Base-by-base conservation (phyloP, 176 grass and related monocot species). In the Microstegium vimineum region DNA sequence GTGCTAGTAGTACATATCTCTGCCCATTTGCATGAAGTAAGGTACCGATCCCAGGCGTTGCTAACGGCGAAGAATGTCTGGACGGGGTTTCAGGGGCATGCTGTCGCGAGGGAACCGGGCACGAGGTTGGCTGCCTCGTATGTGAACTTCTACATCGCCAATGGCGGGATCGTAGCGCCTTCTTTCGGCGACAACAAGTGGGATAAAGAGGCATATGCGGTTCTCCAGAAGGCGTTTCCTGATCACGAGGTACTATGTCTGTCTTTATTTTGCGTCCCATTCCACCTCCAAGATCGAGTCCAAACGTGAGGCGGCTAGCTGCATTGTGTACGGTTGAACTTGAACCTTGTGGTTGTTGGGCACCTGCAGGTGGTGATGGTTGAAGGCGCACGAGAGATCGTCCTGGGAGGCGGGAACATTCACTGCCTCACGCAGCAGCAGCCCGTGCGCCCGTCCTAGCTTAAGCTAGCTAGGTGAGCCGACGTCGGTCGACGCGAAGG, bases 341-440 rank as follows among this genome's bases (percentile, higher is more conserved):
- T n/a, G n/a, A n/a, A n/a, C n/a, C n/a, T n/a, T n/a, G n/a, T n/a
- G n/a, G n/a, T n/a, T n/a, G 9, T 52, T 36, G 72, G n/a, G 27
- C 15, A 23, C 52, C n/a, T n/a, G 15, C 76, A 98, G 95, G 92
- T 98, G 76, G 88, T 94, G 75, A 92, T 93, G 92, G 90, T 97
- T 4, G 73, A 92, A 85, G 92, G 92, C 75, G 86, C 71, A 1
- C 92, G 95, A 26, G 95, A 97, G 80, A 92, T 97, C 74, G 93
- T 89, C 23, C 81, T 97, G 60, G 95, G 86, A 85, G 95, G 95
- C 36, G 95, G 95, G 8, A 97, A 97, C 67, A 84, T 98, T 65
- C 95, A 97, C 73, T 97, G 92, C 90, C 91, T 94, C 80, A 97
- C 92, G 52, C 95, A 98, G 85, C 95, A 98, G 75, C 95, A 97